Evolutionary conservation across 306 rosid species (phyloP).

Genomic region (Sesbania bispinosa): DNA sequence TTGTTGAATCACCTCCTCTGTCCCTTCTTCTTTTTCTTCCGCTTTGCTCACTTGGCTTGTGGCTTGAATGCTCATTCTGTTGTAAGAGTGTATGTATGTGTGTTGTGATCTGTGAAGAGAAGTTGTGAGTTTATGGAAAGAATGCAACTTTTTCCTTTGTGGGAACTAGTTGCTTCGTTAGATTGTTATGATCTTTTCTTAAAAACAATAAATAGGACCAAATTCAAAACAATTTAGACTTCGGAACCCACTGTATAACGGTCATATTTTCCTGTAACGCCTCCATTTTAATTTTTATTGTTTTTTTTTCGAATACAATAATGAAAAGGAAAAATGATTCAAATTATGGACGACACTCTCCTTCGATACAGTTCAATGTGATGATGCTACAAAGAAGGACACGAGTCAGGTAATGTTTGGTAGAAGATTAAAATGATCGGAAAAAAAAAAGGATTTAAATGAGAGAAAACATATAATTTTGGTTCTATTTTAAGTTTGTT

Average conservation of each 20-base stretch:
- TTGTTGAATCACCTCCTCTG: background rate
- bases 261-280: background rate
- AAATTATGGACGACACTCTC: no score
- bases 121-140: background rate
- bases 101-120: background rate
- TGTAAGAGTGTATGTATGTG: no score
- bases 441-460: no score
- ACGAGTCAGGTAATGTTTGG: no score
- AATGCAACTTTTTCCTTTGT: slow-evolving; percentile 21
- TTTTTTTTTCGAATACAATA: background rate
- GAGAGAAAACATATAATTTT: no score
- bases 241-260: slow-evolving; percentile 13
- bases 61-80: slow-evolving; percentile 28
- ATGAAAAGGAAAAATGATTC: background rate
- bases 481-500: no score
- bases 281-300: background rate
- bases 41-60: slow-evolving; percentile 13
- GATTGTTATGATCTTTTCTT: background rate
- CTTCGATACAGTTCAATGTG: no score
- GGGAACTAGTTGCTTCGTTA: slow-evolving; percentile 17
- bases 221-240: background rate
- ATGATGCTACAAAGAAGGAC: no score
- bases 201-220: background rate
- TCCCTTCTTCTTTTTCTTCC: background rate
- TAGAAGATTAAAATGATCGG: no score